These are phyloP conservation scores for Alternaria viburni DNA, from an alignment of 2,329 filamentous ascomycete species.

Conservation along the genomic window DNA sequence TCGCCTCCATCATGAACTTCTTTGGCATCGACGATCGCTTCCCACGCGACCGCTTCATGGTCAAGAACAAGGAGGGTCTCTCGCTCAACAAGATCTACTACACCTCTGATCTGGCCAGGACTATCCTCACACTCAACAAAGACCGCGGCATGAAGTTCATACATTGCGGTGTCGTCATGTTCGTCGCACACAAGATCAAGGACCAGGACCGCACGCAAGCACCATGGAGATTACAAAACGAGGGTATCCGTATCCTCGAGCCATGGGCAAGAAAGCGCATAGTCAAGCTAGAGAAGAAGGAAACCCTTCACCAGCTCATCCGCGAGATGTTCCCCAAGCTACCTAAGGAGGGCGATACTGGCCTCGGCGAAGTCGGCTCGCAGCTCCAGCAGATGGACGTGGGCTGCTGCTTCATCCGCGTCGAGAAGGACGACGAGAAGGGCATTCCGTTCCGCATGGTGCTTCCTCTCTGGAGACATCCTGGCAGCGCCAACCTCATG, in stretches of 20 bases:
- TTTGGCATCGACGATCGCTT: conserved; percentile 86
- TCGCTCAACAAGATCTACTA: conserved; percentile 97
- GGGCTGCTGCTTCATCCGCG: conserved; percentile 86
- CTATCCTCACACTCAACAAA: conserved; percentile 87
- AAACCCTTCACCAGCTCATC: conserved; percentile 81
- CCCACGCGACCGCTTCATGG: conserved; percentile 91
- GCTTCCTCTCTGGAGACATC: conserved; percentile 90
- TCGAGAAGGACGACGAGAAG: conserved; percentile 75
- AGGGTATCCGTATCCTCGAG: conserved; percentile 89
- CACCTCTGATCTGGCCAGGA: conserved; percentile 80
- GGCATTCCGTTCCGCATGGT: conserved; percentile 79
- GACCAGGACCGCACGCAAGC: conserved; percentile 94
- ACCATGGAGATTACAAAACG: conserved; percentile 92
- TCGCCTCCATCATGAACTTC: conserved; percentile 79
- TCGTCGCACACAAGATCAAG: conserved; percentile 71
- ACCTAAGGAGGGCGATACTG: conserved; percentile 72
- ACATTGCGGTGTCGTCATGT: conserved; percentile 98
- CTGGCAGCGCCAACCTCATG: conserved; percentile 94
- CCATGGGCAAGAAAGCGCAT: conserved; percentile 86
- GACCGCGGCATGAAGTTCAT: conserved; percentile 93
- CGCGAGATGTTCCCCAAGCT: conserved; percentile 98
- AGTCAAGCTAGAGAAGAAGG: conserved; percentile 75
- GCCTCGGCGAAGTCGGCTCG: conserved; percentile 86
- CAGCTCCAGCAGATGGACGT: conserved; percentile 79
- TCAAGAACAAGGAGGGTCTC: conserved; percentile 87